Evolutionary conservation across 208 protist genomes (phyloP).

Genomic region (Leishmania braziliensis): DNA sequence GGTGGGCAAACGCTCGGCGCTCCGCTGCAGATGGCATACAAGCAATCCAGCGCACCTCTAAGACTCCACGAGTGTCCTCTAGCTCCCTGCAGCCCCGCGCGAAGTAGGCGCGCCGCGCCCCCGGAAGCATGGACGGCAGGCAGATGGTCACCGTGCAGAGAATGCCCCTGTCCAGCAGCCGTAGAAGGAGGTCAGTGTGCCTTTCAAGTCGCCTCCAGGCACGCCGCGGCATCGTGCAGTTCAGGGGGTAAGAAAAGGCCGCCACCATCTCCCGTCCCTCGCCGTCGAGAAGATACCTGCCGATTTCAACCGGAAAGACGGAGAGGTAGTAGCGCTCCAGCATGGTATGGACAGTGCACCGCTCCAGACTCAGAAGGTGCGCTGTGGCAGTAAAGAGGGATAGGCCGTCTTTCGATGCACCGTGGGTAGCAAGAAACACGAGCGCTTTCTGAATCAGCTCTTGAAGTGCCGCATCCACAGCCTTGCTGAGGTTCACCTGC

Average conservation of each 20-base stretch:
- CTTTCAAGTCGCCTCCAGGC: background rate
- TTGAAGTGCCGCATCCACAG: constrained; percentile 4
- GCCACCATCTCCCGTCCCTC: constrained; percentile 7
- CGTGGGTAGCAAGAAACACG: constrained; percentile 2
- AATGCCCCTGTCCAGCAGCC: constrained; percentile 15
- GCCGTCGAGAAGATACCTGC: constrained; percentile 15
- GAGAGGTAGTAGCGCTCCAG: constrained; percentile 10
- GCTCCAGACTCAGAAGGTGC: background rate
- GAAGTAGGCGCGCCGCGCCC: constrained; percentile 20
- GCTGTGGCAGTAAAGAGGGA: constrained; percentile 16
- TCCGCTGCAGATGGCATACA: constrained; percentile 12
- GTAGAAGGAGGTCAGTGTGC: constrained; percentile 12
- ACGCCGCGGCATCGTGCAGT: background rate
- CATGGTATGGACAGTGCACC: background rate
- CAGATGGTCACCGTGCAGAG: background rate
- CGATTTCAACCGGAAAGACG: constrained; percentile 20
- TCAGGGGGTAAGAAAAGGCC: background rate
- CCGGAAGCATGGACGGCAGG: background rate
- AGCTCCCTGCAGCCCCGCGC: background rate
- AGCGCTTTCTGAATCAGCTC: constrained; percentile 10
- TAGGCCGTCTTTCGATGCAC: background rate
- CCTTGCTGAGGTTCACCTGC: background rate
- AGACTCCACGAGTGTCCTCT: background rate
- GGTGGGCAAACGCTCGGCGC: constrained; percentile 18
- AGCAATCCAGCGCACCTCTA: background rate